These are phyloP conservation scores for Sugiyamaella qingdaonensis DNA, from an alignment of 805 yeast species.

Conservation along the genomic window DNA sequence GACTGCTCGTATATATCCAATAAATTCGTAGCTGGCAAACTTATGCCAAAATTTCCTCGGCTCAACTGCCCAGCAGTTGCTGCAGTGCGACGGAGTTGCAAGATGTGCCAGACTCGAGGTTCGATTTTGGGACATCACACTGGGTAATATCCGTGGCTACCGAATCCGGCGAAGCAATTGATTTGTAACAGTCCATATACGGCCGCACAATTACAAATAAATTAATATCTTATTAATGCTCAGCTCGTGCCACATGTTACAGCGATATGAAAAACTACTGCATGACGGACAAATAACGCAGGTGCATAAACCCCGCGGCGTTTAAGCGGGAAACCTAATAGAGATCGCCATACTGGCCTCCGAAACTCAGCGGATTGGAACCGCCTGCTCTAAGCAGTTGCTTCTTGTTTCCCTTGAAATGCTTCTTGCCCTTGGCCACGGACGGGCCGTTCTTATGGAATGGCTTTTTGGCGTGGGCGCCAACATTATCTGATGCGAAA, in stretches of 20 bases:
- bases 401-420: conserved; percentile 72
- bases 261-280: neutral
- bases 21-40: no score
- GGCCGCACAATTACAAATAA: no score
- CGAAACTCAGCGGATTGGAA: conserved; percentile 6
- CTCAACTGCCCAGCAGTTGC: no score
- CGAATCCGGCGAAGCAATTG: no score
- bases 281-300: neutral
- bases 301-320: neutral
- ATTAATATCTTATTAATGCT: neutral
- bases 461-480: conserved; percentile 64
- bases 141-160: no score
- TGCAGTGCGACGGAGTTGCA: no score
- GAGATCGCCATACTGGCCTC: conserved; percentile 19
- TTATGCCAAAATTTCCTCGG: no score
- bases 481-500: conserved; percentile 61
- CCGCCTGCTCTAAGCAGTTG: neutral
- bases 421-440: conserved; percentile 47
- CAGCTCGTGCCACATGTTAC: neutral
- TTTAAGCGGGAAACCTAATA: conserved; percentile 7
- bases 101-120: no score
- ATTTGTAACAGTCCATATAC: no score
- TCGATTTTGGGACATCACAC: no score
- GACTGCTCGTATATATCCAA: no score
- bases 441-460: conserved; percentile 48